Evolutionary conservation across 164 flowering plant species (phyloP), one percentile per base, ranked within the genome.

Genomic region (Brasenia schreberi): DNA sequence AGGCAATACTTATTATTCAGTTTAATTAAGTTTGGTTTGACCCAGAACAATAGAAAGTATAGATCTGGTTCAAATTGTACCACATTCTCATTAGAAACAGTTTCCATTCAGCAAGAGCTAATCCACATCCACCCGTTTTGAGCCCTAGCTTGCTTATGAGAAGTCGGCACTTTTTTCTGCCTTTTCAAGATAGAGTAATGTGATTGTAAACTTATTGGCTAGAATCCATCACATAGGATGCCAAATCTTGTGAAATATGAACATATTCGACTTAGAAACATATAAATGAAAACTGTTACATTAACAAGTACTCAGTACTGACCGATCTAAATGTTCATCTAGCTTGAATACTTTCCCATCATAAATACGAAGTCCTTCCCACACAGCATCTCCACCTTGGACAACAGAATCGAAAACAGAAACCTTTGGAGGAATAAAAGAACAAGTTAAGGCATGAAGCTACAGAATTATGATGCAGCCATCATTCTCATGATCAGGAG

Each of bases 331-430:
- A 79, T 94, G 99, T 75, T 89, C 94, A 19, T 89, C 89, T 70
- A 94, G 96, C 77, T 89, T 94, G 72, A 94, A 89, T 67, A 91
- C 65, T 77, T 88, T 94, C 68, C 96, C 88, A 33, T 72, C 66
- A 71, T 91, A 87, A 68, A 94, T 73, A 65, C 96, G 85, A 71
- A 94, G 99, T 53, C 99, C 99, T 72, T 94, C 99, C 99, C 97
- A 88, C 42, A 87, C 99, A 56, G 85, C 88, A 77, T 94, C 99
- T 70, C 99, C 99, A 61, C 99, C 99, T 94, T 94, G 99, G 75
- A 94, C 99, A 72, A 91, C 82, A 1, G 99, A 94, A 74, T 94
- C 97, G 68, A 89, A 81, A 18, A 87, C 97, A 64, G 97, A 94
- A 80, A 94, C 96, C 99, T 94, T 68, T 59, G 19, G n/a, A 60